A percentile compares a stretch with the other conserved stretches of the same genome.
Conservation (phyloP, 2,329 filamentous ascomycete species). For the Aspergillus awamori region DNA sequence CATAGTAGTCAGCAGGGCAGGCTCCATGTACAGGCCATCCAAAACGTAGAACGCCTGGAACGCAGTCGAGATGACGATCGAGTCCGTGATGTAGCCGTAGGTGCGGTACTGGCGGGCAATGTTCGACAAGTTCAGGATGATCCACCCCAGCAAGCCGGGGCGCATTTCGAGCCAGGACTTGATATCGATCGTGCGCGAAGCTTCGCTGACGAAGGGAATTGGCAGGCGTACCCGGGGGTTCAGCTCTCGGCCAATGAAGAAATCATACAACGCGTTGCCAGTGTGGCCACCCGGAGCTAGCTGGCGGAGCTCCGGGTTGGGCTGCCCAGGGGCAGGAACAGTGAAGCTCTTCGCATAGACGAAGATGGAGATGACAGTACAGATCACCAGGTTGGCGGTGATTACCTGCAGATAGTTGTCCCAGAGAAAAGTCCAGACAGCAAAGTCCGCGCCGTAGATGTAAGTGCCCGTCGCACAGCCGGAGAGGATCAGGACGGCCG, state of each 20-base stretch:
- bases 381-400: slow-evolving; percentile 78
- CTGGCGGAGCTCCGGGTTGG: slow-evolving; percentile 71
- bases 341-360: slow-evolving; percentile 82
- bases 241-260: slow-evolving; percentile 93
- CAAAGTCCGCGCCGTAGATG: slow-evolving; percentile 76
- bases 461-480: slow-evolving; percentile 73
- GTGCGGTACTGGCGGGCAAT: slow-evolving; percentile 85
- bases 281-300: slow-evolving; percentile 79
- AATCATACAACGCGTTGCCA: slow-evolving; percentile 89
- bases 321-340: slow-evolving; percentile 64
- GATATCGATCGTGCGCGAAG: slow-evolving; percentile 72
- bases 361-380: slow-evolving; percentile 71
- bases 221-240: slow-evolving; percentile 74
- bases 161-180: slow-evolving; percentile 88
- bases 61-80: slow-evolving; percentile 75
- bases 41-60: slow-evolving; percentile 83
- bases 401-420: slow-evolving; percentile 87
- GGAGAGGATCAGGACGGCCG: slow-evolving; percentile 73
- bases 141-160: slow-evolving; percentile 89
- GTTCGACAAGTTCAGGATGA: slow-evolving; percentile 81
- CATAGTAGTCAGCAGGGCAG: slow-evolving; percentile 88
- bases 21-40: slow-evolving; percentile 84
- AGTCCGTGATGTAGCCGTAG: slow-evolving; percentile 81
- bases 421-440: slow-evolving; percentile 89
- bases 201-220: slow-evolving; percentile 71